Base-by-base conservation (phyloP, 1,284 basidiomycete genomes). In the Gymnopus androsaceus region DNA sequence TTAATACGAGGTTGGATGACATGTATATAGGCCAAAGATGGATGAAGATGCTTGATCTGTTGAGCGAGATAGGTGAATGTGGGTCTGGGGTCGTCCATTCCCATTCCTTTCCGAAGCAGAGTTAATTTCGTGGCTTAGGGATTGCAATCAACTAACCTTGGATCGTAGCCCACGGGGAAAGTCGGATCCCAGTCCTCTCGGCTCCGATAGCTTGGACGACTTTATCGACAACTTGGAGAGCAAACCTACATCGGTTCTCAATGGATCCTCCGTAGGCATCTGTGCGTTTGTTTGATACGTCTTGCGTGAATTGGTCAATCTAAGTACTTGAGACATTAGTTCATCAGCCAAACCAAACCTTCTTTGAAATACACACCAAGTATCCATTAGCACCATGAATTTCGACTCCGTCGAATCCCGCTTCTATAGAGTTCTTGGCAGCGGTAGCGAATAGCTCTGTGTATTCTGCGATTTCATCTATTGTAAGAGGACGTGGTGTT, bases 241-340 rank as follows among this genome's bases (percentile, higher is more conserved):
- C 67, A 56, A 86, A 84, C 9, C 78, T 70, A 0, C 70, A 63
- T 42, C 84, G 69, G 62, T 80, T 81, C 65, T 81, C 77, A 28
- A 82, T 56, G 14, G 72, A 74, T 2, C 82, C 83, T 7, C 84
- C 83, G 66, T 81, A 86, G 30, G 70, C 66, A 65, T 86, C 84
- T 7, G 76, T 79, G 31, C 83, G 73, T 25, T 75, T 67, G 68
- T 84, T 84, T 34, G 70, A 62, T 3, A 69, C 62, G 34, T 74
- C 70, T 59, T 80, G 75, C n/a, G 75, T 47, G 64, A 75, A 77
- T 59, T 77, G 74, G 59, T 77, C 75, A 17, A 76, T 37, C 9
- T 33, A 33, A 6, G 14, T 14, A 14, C 31, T 7, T n/a, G 31
- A 33, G 31, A 33, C 14, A 33, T n/a, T n/a, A n/a, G n/a, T n/a